Conservation (phyloP, 108 stramenopile species). For the Fistulifera pelliculosa region DNA sequence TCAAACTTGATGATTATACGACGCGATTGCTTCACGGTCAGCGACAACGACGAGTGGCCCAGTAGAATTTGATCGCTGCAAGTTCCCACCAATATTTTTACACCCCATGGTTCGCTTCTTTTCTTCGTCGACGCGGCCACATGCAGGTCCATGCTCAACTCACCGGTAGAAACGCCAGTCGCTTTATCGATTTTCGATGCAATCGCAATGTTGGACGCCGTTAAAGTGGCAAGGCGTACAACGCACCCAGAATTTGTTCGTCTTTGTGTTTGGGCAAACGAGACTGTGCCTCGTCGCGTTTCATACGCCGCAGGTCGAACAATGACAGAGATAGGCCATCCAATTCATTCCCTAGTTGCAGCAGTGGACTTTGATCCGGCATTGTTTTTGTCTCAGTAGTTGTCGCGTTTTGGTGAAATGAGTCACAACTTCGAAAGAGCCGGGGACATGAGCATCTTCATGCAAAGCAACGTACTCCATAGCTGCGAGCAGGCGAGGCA, state of each 20-base stretch:
- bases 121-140: constrained; percentile 9
- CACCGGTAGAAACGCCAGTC: constrained; percentile 21
- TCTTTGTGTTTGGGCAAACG: neutral
- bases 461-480: constrained; percentile 83
- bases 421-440: constrained; percentile 50
- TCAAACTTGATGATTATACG: constrained; percentile 36
- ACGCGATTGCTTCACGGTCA: constrained; percentile 4
- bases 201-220: neutral
- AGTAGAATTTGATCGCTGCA: constrained; percentile 17
- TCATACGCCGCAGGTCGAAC: neutral
- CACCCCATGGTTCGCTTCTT: constrained; percentile 6
- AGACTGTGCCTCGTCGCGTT: neutral
- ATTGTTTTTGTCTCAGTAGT: constrained; percentile 21
- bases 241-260: neutral
- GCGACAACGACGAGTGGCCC: constrained; percentile 14
- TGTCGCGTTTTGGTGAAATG: constrained; percentile 35
- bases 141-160: constrained; percentile 8
- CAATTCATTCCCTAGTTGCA: constrained; percentile 1
- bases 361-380: constrained; percentile 8
- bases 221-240: neutral
- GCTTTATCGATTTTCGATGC: constrained; percentile 14
- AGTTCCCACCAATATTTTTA: constrained; percentile 36
- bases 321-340: neutral
- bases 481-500: constrained; percentile 91
- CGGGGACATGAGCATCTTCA: constrained; percentile 35